A percentile compares a stretch with the other conserved stretches of the same genome.
Evolutionary conservation across 805 yeast species (phyloP).

Genomic region (Scheffersomyces coipomensis): DNA sequence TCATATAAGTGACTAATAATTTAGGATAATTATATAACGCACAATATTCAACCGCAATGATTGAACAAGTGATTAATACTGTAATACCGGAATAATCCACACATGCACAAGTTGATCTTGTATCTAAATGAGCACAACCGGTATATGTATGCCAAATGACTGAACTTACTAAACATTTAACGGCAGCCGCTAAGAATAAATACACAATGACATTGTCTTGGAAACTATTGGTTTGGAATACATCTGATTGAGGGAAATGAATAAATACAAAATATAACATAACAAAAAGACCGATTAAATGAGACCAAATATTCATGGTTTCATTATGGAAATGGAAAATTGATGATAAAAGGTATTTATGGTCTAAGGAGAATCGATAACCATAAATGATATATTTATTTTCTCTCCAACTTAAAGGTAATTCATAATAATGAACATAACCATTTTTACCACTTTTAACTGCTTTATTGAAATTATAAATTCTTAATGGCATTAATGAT

Average conservation of each 20-base stretch:
- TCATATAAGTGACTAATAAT: slow-evolving; percentile 46
- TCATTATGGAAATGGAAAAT: slow-evolving; percentile 77
- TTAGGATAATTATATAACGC: slow-evolving; percentile 65
- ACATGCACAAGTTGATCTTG: slow-evolving; percentile 81
- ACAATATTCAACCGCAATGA: slow-evolving; percentile 81
- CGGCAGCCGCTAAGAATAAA: slow-evolving; percentile 66
- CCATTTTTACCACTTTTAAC: slow-evolving; percentile 31
- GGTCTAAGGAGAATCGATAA: slow-evolving; percentile 75
- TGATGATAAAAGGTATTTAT: slow-evolving; percentile 56
- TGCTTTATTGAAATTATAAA: slow-evolving; percentile 39
- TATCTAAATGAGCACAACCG: slow-evolving; percentile 60
- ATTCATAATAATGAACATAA: slow-evolving; percentile 75
- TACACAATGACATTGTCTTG: slow-evolving; percentile 51
- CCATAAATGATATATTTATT: slow-evolving; percentile 83
- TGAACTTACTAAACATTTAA: slow-evolving; percentile 76
- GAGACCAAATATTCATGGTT: slow-evolving; percentile 92
- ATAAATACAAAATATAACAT: slow-evolving; percentile 54
- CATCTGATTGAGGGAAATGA: slow-evolving; percentile 63
- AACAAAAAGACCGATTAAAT: slow-evolving; percentile 64
- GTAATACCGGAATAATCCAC: slow-evolving; percentile 95
- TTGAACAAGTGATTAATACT: slow-evolving; percentile 82
- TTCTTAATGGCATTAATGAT: slow-evolving; percentile 32
- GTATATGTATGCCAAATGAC: slow-evolving; percentile 91
- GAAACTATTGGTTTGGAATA: slow-evolving; percentile 44
- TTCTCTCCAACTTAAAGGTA: slow-evolving; percentile 93